Base-by-base conservation (phyloP, 257 asterid genomes). In the Hygrophila difformis region DNA sequence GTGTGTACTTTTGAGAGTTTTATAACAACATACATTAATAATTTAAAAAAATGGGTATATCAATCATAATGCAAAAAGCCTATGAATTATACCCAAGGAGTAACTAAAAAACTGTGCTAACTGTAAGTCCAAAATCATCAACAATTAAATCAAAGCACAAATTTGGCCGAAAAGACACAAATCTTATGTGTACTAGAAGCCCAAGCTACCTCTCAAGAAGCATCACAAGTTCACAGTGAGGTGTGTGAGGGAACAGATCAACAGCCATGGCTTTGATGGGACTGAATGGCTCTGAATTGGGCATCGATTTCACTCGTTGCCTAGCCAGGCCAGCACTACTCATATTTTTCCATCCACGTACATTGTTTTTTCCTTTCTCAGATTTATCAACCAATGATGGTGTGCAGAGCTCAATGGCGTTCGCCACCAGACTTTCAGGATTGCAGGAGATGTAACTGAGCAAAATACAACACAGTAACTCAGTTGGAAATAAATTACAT, bases 351-450 rank as follows among this genome's bases (percentile, higher is more conserved):
- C 99, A 91, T 29, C 84, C 77, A 52, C 82, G 18, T 67, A 82
- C 86, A 70, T 72, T 81, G 59, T 80, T 69, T 48, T 56, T 63
- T 24, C 72, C 84, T 56, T 74, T 78, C 66, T 66, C 96, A 3
- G 51, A 34, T 61, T 72, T 67, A 16, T 75, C 93, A 0, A 50
- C n/a, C n/a, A n/a, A 69, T 6, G 95, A 86, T 28, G 99, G 99
- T 21, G 96, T 80, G 81, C 96, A 86, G 14, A 91, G 94, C 82
- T 91, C 99, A 44, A 91, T 91, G 57, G 99, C 94, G 56, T 91
- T 91, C 49, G 99, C 99, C 65, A 86, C 95, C 73, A 91, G 72
- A 55, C 87, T 86, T 36, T 91, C 99, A 5, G 99, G 99, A 64
- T 91, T 91, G 57, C 99, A 91, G 26, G 99, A 91, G 51, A 91